A percentile compares a stretch with the other conserved stretches of the same genome.
These are phyloP conservation scores for Paramecium pentaurelia DNA, from an alignment of 73 alveolate genomes.

Conservation along the genomic window DNA sequence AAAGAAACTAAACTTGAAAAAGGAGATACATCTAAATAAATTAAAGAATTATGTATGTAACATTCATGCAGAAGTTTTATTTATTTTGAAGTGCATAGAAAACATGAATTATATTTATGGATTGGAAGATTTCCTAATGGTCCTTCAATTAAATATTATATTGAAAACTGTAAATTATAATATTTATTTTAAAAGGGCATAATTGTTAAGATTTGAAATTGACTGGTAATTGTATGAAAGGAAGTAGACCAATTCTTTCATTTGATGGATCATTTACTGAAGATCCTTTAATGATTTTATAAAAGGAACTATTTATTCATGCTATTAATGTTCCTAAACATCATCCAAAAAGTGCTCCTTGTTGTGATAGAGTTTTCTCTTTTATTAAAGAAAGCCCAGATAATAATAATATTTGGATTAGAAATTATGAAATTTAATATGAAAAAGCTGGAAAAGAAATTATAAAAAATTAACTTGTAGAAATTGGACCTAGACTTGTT, in stretches of 20 bases:
- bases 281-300: slow-evolving; percentile 72
- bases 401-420: slow-evolving; percentile 87
- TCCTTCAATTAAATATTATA: slow-evolving; percentile 90
- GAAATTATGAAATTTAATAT: slow-evolving; percentile 90
- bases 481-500: slow-evolving; percentile 97
- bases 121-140: slow-evolving; percentile 94
- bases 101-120: slow-evolving; percentile 92
- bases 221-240: slow-evolving; percentile 96
- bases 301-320: slow-evolving; percentile 86
- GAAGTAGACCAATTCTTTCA: slow-evolving; percentile 92
- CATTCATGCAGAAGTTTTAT: slow-evolving; percentile 92
- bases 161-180: slow-evolving; percentile 70
- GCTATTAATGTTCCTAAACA: slow-evolving; percentile 91
- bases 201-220: slow-evolving; percentile 92
- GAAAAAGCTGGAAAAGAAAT: slow-evolving; percentile 71
- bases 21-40: slow-evolving; percentile 81
- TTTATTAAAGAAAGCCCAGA: slow-evolving; percentile 69
- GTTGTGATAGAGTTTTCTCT: slow-evolving; percentile 92
- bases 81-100: slow-evolving; percentile 88
- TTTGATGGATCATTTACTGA: slow-evolving; percentile 81
- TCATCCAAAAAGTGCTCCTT: slow-evolving; percentile 98
- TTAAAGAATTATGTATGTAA: slow-evolving; percentile 87
- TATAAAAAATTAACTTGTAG: slow-evolving; percentile 84
- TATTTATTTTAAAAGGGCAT: slow-evolving; percentile 61
- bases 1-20: slow-evolving; percentile 95